Conservation (phyloP, 148 eudicot species). For the Pouteria glomerata region DNA sequence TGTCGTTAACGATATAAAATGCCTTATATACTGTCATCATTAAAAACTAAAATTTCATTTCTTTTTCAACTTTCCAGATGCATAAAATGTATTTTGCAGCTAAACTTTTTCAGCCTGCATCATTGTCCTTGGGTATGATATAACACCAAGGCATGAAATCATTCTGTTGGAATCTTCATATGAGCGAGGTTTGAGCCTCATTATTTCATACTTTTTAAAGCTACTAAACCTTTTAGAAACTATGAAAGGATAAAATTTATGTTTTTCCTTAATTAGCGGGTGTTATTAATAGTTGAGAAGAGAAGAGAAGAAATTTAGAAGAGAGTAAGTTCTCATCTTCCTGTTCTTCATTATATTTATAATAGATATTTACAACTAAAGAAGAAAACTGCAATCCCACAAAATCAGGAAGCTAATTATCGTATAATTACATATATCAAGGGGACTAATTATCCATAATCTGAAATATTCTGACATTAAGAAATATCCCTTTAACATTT, state of each 20-base stretch:
- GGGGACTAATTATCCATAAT: no score
- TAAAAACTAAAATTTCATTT: not conserved
- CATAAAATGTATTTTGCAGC: not conserved
- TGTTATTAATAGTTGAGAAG: no score
- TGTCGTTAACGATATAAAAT: not conserved
- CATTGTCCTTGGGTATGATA: not conserved
- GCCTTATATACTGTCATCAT: not conserved
- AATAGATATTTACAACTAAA: no score
- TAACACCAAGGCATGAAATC: not conserved
- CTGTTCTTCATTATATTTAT: no score
- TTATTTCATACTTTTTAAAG: not conserved
- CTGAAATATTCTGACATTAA: not conserved
- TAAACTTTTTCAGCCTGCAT: not conserved
- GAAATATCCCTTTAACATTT: not conserved
- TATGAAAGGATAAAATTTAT: no score
- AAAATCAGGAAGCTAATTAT: no score
- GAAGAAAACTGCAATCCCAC: no score
- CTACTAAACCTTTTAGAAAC: no score
- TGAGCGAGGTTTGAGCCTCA: not conserved
- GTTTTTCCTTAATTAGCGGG: no score
- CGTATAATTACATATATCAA: no score
- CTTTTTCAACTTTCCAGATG: not conserved
- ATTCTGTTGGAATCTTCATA: not conserved
- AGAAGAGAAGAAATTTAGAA: no score
- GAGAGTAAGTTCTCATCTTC: no score